A percentile compares a stretch with the other conserved stretches of the same genome.
Evolutionary conservation across 192 early-diverging fungal genomes (phyloP).

Genomic region (Thamnidium elegans): DNA sequence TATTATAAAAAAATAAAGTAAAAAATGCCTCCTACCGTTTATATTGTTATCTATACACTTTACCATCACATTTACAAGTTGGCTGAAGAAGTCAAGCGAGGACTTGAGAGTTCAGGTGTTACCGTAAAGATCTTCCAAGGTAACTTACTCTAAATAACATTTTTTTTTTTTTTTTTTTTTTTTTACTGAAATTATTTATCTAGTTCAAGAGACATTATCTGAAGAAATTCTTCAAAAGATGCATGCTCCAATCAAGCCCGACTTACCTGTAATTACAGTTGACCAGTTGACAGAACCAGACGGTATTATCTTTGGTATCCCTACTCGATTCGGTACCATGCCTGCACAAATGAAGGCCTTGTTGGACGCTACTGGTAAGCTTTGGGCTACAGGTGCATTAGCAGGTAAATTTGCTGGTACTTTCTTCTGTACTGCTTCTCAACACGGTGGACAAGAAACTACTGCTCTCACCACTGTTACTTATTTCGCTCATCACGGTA

Average conservation of each 20-base stretch:
- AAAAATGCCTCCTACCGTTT: slow-evolving; percentile 30
- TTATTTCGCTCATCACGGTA: slow-evolving; percentile 72
- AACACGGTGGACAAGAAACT: slow-evolving; percentile 80
- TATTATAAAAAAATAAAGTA: too few relatives aligned
- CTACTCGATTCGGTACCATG: slow-evolving; percentile 60
- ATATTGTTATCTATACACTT: slow-evolving; percentile 34
- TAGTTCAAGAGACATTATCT: slow-evolving; percentile 62
- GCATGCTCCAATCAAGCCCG: slow-evolving; percentile 46
- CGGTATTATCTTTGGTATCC: slow-evolving; percentile 55
- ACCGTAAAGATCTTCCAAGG: slow-evolving; percentile 46
- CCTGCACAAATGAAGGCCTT: slow-evolving; percentile 73
- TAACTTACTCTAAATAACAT: too few relatives aligned
- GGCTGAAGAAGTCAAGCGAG: slow-evolving; percentile 64
- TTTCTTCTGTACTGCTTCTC: slow-evolving; percentile 70
- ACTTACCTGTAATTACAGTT: slow-evolving; percentile 43
- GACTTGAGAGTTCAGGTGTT: slow-evolving; percentile 51
- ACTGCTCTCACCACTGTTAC: slow-evolving; percentile 65
- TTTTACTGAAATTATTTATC: slow-evolving; percentile 1
- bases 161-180: slow-evolving; percentile 10
- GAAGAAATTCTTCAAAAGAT: slow-evolving; percentile 53
- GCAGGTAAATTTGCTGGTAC: slow-evolving; percentile 68
- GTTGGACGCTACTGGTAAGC: slow-evolving; percentile 29
- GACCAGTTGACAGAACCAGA: slow-evolving; percentile 44
- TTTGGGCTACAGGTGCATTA: slow-evolving; percentile 54
- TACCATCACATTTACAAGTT: slow-evolving; percentile 74